A percentile compares a stretch with the other conserved stretches of the same genome.
phyloP scores from a whole-genome alignment of 2,329 filamentous ascomycete species.

The Diaporthe nobilis region DNA sequence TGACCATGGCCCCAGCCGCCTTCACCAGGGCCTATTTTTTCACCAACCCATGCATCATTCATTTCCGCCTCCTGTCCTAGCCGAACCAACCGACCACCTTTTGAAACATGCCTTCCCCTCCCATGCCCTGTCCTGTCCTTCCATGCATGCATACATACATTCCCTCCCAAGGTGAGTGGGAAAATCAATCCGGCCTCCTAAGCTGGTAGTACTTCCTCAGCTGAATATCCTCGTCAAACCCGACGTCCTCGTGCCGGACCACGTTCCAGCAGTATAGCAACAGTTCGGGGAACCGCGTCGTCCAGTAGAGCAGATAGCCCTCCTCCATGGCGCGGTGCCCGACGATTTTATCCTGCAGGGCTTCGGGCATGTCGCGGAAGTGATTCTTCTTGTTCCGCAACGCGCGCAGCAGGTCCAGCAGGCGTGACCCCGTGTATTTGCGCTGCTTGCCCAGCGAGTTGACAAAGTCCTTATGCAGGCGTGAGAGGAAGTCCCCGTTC shows the following conservation, averaged over 20 bases:
- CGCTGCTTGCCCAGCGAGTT: constrained; percentile 93
- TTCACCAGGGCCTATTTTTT: not conserved
- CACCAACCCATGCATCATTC: not conserved
- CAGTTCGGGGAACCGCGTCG: constrained; percentile 81
- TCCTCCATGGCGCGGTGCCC: constrained; percentile 55
- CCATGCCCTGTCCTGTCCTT: too few relatives aligned
- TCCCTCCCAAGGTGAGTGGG: not conserved
- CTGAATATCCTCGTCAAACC: constrained; percentile 73
- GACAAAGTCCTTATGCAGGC: constrained; percentile 84
- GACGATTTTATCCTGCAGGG: constrained; percentile 75
- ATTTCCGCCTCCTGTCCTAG: not conserved
- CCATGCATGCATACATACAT: not conserved
- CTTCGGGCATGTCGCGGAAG: constrained; percentile 94
- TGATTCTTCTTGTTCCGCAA: constrained; percentile 97
- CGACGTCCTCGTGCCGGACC: constrained; percentile 70
- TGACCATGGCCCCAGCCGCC: not conserved
- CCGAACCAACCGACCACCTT: constrained; percentile 1
- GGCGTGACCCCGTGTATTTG: constrained; percentile 88
- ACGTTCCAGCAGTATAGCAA: constrained; percentile 85
- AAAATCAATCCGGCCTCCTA: constrained; percentile 47
- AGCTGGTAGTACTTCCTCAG: constrained; percentile 81
- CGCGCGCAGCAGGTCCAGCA: constrained; percentile 90
- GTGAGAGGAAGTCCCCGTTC: constrained; percentile 82
- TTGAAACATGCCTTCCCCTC: not conserved
- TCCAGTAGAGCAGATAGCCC: constrained; percentile 89